These are phyloP conservation scores for Boletellus emodensis DNA, from an alignment of 768 basidiomycete species.

Conservation along the genomic window DNA sequence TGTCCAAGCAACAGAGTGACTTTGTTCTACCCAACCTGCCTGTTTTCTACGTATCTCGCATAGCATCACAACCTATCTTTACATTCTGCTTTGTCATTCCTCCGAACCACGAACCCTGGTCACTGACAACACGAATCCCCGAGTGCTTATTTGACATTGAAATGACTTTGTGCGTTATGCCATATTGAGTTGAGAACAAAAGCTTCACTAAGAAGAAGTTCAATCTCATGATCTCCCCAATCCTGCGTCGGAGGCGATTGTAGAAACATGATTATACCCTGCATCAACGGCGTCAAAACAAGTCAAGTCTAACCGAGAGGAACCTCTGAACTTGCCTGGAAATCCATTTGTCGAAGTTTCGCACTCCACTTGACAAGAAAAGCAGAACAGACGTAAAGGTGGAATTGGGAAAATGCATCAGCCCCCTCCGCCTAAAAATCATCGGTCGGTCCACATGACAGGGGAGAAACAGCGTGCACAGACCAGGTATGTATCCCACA, in stretches of 20 bases:
- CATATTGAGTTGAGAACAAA: constrained; percentile 91
- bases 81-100: constrained; percentile 20
- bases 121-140: neutral
- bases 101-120: neutral
- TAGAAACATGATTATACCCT: constrained; percentile 99
- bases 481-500: constrained; percentile 99
- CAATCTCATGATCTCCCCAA: constrained; percentile 96
- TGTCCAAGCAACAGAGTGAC: constrained; percentile 28
- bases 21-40: neutral
- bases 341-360: constrained; percentile 93
- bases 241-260: constrained; percentile 88
- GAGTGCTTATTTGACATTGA: constrained; percentile 48
- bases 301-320: neutral
- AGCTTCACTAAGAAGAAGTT: constrained; percentile 92
- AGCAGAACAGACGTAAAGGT: constrained; percentile 96
- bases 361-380: constrained; percentile 96
- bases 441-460: neutral
- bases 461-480: constrained; percentile 24
- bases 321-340: constrained; percentile 62
- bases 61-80: constrained; percentile 23
- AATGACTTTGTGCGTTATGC: constrained; percentile 91
- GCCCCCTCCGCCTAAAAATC: constrained; percentile 84
- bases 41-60: constrained; percentile 6
- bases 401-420: constrained; percentile 98
- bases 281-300: neutral